A percentile compares a stretch with the other conserved stretches of the same genome.
These are phyloP conservation scores for Penicillium macrosclerotiorum DNA, from an alignment of 495 filamentous ascomycete species.

Conservation along the genomic window DNA sequence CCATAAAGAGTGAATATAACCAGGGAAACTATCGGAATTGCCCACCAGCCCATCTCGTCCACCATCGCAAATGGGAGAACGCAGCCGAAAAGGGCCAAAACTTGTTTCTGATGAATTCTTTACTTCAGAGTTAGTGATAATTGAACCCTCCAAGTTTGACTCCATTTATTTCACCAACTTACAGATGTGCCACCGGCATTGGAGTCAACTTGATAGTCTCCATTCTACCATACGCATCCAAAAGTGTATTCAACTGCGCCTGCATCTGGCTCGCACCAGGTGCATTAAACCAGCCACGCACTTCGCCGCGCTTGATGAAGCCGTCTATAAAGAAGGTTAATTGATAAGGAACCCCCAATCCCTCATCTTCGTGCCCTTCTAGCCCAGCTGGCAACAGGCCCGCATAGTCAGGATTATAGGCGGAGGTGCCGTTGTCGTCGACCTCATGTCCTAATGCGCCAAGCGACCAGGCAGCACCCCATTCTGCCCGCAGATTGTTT, in stretches of 20 bases:
- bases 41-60: conserved; percentile 72
- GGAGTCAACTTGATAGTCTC: conserved; percentile 72
- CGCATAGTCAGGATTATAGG: conserved; percentile 57
- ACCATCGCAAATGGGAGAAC: conserved; percentile 76
- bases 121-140: neutral
- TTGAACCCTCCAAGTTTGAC: no score
- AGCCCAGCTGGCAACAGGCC: conserved; percentile 59
- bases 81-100: conserved; percentile 66
- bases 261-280: conserved; percentile 63
- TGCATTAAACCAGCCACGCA: conserved; percentile 57
- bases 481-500: conserved; percentile 72
- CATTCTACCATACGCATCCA: conserved; percentile 68
- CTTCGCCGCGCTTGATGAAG: conserved; percentile 63
- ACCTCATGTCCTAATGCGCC: conserved; percentile 41
- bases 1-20: conserved; percentile 74
- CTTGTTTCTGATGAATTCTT: conserved; percentile 74
- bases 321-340: conserved; percentile 66
- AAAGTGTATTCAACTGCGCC: conserved; percentile 58
- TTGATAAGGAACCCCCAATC: conserved; percentile 64
- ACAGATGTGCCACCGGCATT: conserved; percentile 74
- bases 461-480: conserved; percentile 54
- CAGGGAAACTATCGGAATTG: conserved; percentile 62
- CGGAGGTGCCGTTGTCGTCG: conserved; percentile 42
- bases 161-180: conserved; percentile 12
- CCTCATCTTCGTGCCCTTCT: conserved; percentile 60